A percentile compares a stretch with the other conserved stretches of the same genome.
phyloP scores from a whole-genome alignment of 1,284 basidiomycete species.

The Tilletia setariae region DNA sequence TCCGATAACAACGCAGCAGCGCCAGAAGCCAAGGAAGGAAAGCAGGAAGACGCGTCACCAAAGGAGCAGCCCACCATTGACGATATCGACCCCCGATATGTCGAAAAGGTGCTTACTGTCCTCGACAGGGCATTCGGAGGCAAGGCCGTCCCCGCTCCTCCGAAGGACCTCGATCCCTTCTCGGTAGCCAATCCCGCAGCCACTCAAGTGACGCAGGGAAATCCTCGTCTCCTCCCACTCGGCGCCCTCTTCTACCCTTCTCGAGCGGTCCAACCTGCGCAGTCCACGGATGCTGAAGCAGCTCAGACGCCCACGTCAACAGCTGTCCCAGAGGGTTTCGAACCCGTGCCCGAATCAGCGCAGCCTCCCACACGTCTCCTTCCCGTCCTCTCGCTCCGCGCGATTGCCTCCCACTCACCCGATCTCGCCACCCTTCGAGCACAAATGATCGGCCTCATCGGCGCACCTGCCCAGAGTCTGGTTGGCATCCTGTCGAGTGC shows the following conservation, averaged over 20 bases:
- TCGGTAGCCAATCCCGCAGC: neutral
- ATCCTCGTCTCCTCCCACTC: slow-evolving; percentile 12
- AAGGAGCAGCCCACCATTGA: slow-evolving; percentile 12
- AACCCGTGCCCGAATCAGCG: slow-evolving; percentile 22
- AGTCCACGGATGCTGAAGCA: neutral
- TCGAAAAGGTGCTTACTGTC: slow-evolving; percentile 38
- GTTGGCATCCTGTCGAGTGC: slow-evolving; percentile 44
- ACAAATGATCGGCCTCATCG: slow-evolving; percentile 50
- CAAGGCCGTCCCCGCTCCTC: neutral
- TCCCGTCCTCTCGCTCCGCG: slow-evolving; percentile 37
- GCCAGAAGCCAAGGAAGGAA: neutral
- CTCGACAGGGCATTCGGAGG: slow-evolving; percentile 36
- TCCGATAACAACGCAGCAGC: neutral
- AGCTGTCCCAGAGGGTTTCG: neutral
- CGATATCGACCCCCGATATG: slow-evolving; percentile 23
- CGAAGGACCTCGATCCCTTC: slow-evolving; percentile 7
- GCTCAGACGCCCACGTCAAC: slow-evolving; percentile 25
- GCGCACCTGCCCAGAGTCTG: slow-evolving; percentile 39
- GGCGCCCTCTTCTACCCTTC: slow-evolving; percentile 11
- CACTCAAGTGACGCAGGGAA: neutral
- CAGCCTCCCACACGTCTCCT: slow-evolving; percentile 22
- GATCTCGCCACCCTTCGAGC: slow-evolving; percentile 36
- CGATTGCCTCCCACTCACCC: slow-evolving; percentile 35
- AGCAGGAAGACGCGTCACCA: neutral
- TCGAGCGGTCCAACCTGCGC: slow-evolving; percentile 6